These are phyloP conservation scores for Pseudonitzschia multistriata DNA, from an alignment of 108 stramenopile species.

Conservation along the genomic window DNA sequence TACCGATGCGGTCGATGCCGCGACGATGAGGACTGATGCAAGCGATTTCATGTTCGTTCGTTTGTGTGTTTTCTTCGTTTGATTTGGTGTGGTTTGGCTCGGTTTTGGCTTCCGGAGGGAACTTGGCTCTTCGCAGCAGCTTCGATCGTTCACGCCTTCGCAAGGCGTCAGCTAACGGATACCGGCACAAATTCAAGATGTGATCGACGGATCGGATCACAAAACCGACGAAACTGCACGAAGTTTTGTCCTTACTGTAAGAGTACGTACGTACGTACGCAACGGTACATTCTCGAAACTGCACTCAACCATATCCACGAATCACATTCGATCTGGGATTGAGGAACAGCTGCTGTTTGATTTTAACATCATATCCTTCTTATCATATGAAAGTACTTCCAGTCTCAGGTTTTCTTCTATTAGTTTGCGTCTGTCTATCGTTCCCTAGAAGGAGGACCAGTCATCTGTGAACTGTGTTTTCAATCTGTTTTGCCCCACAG, in stretches of 20 bases:
- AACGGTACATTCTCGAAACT: neutral
- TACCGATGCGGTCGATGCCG: constrained; percentile 1
- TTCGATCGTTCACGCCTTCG: too few species aligned
- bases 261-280: too few species aligned
- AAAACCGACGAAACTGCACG: neutral
- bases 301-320: neutral
- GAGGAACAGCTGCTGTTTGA: neutral
- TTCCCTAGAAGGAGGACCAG: neutral
- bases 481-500: neutral
- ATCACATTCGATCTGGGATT: neutral
- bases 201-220: neutral
- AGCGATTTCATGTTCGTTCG: neutral
- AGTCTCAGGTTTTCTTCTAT: too few species aligned
- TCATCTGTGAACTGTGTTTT: constrained; percentile 1
- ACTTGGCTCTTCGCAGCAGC: too few species aligned
- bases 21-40: neutral
- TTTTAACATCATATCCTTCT: neutral
- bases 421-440: neutral
- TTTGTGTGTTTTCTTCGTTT: neutral
- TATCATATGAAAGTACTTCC: neutral
- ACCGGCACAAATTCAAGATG: too few species aligned
- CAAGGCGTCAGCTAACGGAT: too few species aligned
- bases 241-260: neutral
- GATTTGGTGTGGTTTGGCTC: neutral
- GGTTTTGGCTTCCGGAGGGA: too few species aligned